These are phyloP conservation scores for Pythium brassicae DNA, from an alignment of 352 stramenopile species.

Conservation along the genomic window DNA sequence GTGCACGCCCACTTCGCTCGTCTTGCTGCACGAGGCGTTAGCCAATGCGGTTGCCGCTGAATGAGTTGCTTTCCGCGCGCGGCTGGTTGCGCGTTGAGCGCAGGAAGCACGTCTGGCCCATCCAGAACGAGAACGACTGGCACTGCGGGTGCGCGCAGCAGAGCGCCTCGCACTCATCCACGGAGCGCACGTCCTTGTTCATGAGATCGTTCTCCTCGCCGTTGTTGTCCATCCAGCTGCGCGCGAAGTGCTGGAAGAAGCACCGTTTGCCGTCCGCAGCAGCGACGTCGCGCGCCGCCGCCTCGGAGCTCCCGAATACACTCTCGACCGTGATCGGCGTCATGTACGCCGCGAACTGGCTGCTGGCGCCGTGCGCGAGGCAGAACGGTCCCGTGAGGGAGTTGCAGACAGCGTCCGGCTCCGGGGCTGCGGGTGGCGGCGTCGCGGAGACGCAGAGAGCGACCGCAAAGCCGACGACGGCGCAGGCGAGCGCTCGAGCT, in stretches of 20 bases:
- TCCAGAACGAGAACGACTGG: slow-evolving; percentile 71
- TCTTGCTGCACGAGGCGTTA: not conserved
- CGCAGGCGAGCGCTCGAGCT: not conserved
- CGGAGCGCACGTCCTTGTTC: slow-evolving; percentile 40
- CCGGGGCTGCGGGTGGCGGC: not conserved
- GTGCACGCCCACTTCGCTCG: not conserved
- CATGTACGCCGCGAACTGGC: slow-evolving; percentile 50
- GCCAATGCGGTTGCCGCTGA: slow-evolving; percentile 44
- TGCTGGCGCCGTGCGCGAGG: slow-evolving; percentile 24
- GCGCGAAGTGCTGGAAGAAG: slow-evolving; percentile 62
- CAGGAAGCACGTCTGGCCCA: slow-evolving; percentile 64
- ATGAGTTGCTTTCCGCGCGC: slow-evolving; percentile 44
- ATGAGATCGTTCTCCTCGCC: slow-evolving; percentile 60
- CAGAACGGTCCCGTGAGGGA: slow-evolving; percentile 71
- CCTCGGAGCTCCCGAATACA: slow-evolving; percentile 4
- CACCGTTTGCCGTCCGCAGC: slow-evolving; percentile 29
- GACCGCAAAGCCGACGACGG: not conserved
- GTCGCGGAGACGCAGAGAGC: not conserved
- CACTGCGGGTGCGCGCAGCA: slow-evolving; percentile 59
- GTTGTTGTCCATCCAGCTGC: slow-evolving; percentile 68
- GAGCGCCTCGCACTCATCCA: slow-evolving; percentile 62
- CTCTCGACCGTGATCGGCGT: slow-evolving; percentile 39
- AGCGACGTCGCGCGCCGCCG: not conserved
- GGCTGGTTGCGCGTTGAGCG: slow-evolving; percentile 34
- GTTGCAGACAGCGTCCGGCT: slow-evolving; percentile 31